Percentiles rank a stretch among this genome's conserved stretches.
These are phyloP conservation scores for Alternaria sp. DNA, from an alignment of 2,329 filamentous ascomycete species.

Conservation along the genomic window DNA sequence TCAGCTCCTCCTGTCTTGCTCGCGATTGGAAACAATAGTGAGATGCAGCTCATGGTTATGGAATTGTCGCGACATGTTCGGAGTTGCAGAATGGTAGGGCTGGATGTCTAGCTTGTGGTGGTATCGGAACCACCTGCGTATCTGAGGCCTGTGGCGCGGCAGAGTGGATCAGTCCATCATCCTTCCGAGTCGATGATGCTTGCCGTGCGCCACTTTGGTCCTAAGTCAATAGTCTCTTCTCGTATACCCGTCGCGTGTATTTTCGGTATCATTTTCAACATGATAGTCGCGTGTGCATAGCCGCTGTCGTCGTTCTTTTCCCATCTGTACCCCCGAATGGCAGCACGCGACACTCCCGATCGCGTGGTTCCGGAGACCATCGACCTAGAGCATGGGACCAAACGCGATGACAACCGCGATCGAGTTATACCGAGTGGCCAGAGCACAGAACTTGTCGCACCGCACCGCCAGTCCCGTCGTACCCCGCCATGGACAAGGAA, in stretches of 20 bases:
- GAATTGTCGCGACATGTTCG: slow-evolving; percentile 1
- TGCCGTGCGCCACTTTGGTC: slow-evolving; percentile 6
- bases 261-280: slow-evolving; percentile 1
- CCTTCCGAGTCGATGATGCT: slow-evolving; percentile 8
- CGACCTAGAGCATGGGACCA: slow-evolving; percentile 20
- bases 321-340: not conserved
- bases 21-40: not conserved
- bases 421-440: slow-evolving; percentile 3
- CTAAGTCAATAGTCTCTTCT: not conserved
- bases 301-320: not conserved
- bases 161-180: slow-evolving; percentile 1
- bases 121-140: not conserved
- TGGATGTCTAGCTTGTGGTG: not conserved
- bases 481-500: slow-evolving; percentile 19
- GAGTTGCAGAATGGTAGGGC: not conserved
- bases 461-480: slow-evolving; percentile 9
- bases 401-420: slow-evolving; percentile 4
- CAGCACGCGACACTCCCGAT: slow-evolving; percentile 10
- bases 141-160: not conserved
- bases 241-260: not conserved
- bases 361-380: slow-evolving; percentile 9
- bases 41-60: not conserved
- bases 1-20: not conserved
- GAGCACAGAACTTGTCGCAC: not conserved
- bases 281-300: slow-evolving; percentile 3